Base-by-base conservation (phyloP, 495 filamentous ascomycete genomes). In the Tirmania nivea region DNA sequence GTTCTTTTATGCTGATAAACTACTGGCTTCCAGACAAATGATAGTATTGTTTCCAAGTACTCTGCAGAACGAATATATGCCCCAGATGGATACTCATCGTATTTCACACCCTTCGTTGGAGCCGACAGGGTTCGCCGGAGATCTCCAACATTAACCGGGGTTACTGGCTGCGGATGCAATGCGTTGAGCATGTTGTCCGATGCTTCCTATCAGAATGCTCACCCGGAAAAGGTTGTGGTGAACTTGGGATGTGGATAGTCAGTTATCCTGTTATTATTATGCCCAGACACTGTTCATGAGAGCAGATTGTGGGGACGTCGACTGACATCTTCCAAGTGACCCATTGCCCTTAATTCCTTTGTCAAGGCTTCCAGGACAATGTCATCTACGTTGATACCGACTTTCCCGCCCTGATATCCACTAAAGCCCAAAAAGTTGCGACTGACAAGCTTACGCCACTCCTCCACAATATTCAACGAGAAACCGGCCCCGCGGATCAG, bases 231-330 rank as follows among this genome's bases (percentile, higher is more conserved):
- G 66, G 74, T 86, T 16, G 73, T 94, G 10, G 69, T 94, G 21
- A 94, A 94, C 63, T 62, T 94, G 55, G 87, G 89, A 49, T 93
- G 86, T 72, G 88, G 87, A 64, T 90, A 85, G 86, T 88, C 66
- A 76, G 81, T 62, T 25, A 25, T 51, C 49, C 52, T 58, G 50
- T 48, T 52, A n/a, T 35, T 36, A 31, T 31, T 31, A 31, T 31
- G 7, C 25, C 25, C 42, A 16, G 19, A 31, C 42, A 25, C 39
- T 35, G 21, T 53, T 50, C 35, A 21, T 51, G 35, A 25, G n/a
- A n/a, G 34, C 7, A 20, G 34, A 19, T 19, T 47, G 42, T n/a
- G 42, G 42, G 42, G 14, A 19, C 50, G n/a, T 20, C 10, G 37
- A 34, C 54, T 66, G 37, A 59, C 48, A 25, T 21, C 57, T 48